Evolutionary conservation across 495 filamentous ascomycete species (phyloP), one percentile per base, ranked within the genome.

Genomic region (Neurospora sp.): DNA sequence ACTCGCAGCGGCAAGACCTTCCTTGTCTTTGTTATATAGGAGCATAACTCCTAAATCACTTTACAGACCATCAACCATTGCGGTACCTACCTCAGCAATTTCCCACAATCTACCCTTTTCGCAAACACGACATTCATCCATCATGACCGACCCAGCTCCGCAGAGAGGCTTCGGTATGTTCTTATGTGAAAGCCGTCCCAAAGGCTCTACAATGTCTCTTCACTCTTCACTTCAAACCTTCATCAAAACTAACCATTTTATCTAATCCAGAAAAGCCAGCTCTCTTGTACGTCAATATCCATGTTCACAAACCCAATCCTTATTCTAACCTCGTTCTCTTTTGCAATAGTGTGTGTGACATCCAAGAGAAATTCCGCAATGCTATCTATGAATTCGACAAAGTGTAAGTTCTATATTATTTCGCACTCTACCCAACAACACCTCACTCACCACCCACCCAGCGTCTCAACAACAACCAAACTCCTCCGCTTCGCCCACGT

Each of bases 311-410:
- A 8, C 18, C 2, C 41, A n/a, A 39, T 10, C 27, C 31, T 6
- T 40, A 72, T 70, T 70, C 72, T 74, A 31, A 71, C 41, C 2
- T 0, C 27, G 27, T 27, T 3, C 10, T 48, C 9, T 23, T 23
- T 12, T 1, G 11, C 4, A 0, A 40, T 77, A 98, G 95, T 76
- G 88, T 99, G 78, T 99, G 96, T 85, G 96, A 99, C 77, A 87
- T 98, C 75, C 96, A 99, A 86, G 94, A 97, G 75, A 94, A 92
- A 80, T 99, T 99, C 85, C 88, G 93, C 59, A 82, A 85, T 5
- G 89, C 89, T 48, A 96, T 99, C 79, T 88, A 89, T 81, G 90
- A 96, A 80, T 97, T 93, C 78, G 84, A 92, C 69, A 92, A 92
- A 78, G 84, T 97, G 92, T 93, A 85, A 69, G 81, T 27, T 27